Percentiles rank a stretch among this genome's conserved stretches.
These are phyloP conservation scores for Panicum virgatum DNA, from an alignment of 202 grass and related monocot genomes.

Conservation along the genomic window DNA sequence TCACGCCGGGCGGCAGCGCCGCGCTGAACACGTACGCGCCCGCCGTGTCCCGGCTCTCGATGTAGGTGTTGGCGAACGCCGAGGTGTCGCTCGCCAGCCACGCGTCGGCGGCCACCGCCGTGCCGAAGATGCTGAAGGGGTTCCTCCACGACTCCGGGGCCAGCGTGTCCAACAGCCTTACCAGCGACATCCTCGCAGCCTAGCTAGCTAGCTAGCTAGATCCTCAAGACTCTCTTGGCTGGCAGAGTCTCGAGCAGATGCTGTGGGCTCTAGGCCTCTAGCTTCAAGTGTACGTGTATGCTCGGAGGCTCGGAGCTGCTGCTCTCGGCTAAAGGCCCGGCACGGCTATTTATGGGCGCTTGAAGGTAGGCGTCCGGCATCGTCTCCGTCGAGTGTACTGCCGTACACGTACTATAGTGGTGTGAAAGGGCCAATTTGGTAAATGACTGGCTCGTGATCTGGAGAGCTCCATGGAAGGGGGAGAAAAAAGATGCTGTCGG, in stretches of 20 bases:
- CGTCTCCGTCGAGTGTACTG: not conserved
- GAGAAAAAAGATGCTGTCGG: not conserved
- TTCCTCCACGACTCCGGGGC: conserved; percentile 46
- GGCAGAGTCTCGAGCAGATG: not conserved
- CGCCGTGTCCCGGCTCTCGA: conserved; percentile 63
- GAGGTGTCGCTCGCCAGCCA: conserved; percentile 51
- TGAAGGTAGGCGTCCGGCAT: not conserved
- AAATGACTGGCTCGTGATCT: not conserved
- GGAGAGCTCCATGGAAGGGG: conserved; percentile 10
- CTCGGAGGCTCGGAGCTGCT: not conserved
- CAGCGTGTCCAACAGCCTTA: conserved; percentile 56
- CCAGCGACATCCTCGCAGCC: conserved; percentile 39
- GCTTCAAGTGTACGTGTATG: not conserved
- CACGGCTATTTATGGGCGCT: conserved; percentile 31
- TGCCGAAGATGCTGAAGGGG: conserved; percentile 51
- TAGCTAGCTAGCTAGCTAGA: too few species aligned
- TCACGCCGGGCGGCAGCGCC: conserved; percentile 64
- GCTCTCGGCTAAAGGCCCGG: conserved; percentile 9
- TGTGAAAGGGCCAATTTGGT: conserved; percentile 27
- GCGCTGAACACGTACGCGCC: conserved; percentile 68
- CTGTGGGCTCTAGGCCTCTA: too few species aligned
- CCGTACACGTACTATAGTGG: not conserved
- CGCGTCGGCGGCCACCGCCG: conserved; percentile 28
- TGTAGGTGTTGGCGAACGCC: conserved; percentile 48
- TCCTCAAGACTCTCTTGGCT: too few species aligned